Evolutionary conservation across 1,139 yeast genomes (phyloP), one percentile per base, ranked within the genome.

Genomic region (Candida sp.): DNA sequence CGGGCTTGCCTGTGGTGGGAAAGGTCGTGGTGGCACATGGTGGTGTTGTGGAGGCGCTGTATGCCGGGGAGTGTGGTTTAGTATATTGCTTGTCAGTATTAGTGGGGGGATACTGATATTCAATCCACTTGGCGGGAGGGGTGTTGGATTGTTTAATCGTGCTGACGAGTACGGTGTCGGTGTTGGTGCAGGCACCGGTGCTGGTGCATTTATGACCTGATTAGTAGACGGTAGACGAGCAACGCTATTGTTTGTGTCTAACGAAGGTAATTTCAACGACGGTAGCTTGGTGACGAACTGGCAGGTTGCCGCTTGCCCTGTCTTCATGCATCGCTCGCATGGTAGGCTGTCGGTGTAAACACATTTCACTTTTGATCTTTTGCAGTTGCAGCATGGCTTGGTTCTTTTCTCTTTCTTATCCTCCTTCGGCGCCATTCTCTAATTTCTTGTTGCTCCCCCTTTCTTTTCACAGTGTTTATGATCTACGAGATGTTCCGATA

Each of bases 331-430:
- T 52, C 90, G 63, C 55, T 79, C 81, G 63, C 92, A 86, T 1
- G 87, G 86, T 44, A 78, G 66, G n/a, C 63, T 62, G 12, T 69
- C 68, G 7, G 67, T 61, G 56, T 81, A 80, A 31, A 77, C 76
- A 60, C 92, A 86, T 65, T 80, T 84, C 31, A 86, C 86, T 67
- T 86, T 86, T 32, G 88, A 78, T 62, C 77, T 75, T 53, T 88
- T 80, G 63, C 92, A 86, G 60, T 77, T 77, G 25, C 82, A 73
- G 62, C 92, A 86, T 5, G 91, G 91, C 60, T 82, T 85, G 9
- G 83, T 78, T 49, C 83, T 58, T 54, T 73, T 75, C 59, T 75
- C 81, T 53, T 72, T 67, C 31, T 12, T 43, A 5, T 43, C 46
- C 9, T 43, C 46, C 22, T 43, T 43, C n/a, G 41, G 46, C 12